These are phyloP conservation scores for Thozetella sp. DNA, from an alignment of 495 filamentous ascomycete genomes.

Conservation along the genomic window DNA sequence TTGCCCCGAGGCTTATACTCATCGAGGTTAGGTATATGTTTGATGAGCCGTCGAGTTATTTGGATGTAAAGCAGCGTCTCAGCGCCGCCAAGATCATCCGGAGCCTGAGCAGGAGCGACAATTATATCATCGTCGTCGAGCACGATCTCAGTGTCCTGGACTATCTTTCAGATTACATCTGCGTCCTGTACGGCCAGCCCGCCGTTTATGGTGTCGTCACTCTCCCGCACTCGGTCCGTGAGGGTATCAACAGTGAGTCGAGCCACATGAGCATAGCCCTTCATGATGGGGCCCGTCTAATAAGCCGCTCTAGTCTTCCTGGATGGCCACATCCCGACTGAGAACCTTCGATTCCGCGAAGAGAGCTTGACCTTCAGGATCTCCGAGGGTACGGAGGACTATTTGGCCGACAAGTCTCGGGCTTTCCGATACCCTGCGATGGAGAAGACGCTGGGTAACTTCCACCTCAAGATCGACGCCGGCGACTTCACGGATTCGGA, in stretches of 20 bases:
- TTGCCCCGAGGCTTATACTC: not conserved
- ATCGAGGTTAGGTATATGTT: constrained; percentile 77
- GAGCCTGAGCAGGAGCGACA: constrained; percentile 79
- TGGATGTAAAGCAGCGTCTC: constrained; percentile 97
- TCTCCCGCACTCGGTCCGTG: constrained; percentile 90
- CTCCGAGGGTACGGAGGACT: constrained; percentile 89
- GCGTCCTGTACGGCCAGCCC: constrained; percentile 92
- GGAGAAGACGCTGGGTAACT: constrained; percentile 91
- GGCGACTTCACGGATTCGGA: constrained; percentile 96
- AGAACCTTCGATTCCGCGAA: constrained; percentile 97
- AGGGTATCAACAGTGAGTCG: constrained; percentile 84
- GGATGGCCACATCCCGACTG: constrained; percentile 95
- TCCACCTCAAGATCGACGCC: constrained; percentile 78
- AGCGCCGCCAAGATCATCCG: constrained; percentile 91
- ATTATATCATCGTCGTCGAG: constrained; percentile 98
- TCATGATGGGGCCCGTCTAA: not conserved
- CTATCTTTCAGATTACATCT: constrained; percentile 98
- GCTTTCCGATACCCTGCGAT: constrained; percentile 86
- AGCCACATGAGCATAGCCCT: not conserved
- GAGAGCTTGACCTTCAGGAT: constrained; percentile 97
- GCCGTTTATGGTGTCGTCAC: constrained; percentile 99
- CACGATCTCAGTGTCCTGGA: constrained; percentile 98
- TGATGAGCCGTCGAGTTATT: constrained; percentile 96
- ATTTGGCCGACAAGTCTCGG: constrained; percentile 79
- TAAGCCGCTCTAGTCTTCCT: constrained; percentile 67